phyloP scores from a whole-genome alignment of 768 basidiomycete species.

The Leccinellum albellum region DNA sequence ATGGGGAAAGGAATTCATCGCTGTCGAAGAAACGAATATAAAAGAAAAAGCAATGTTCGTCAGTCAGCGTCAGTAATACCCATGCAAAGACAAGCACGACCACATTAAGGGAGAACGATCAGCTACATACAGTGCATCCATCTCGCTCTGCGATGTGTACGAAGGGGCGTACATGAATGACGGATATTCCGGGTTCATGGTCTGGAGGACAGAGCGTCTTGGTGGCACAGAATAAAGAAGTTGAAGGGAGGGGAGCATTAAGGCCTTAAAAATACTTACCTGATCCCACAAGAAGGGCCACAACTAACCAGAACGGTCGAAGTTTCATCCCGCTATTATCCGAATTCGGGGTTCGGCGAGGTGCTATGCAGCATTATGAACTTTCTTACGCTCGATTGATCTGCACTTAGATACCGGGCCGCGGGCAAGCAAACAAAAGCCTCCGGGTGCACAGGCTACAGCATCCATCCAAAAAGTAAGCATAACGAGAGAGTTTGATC shows the following conservation, averaged over 20 bases:
- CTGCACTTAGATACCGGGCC: neutral
- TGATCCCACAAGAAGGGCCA: too few relatives aligned
- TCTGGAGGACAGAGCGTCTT: neutral
- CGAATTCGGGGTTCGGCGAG: conserved; percentile 9
- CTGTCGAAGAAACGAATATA: neutral
- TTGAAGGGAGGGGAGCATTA: neutral
- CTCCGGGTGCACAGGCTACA: neutral
- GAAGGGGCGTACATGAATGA: neutral
- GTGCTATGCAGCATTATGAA: neutral
- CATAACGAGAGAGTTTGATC: neutral
- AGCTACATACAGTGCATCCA: conserved; percentile 14
- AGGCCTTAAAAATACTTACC: conserved; percentile 4
- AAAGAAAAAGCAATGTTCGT: neutral
- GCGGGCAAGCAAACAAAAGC: neutral
- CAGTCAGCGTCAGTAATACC: neutral
- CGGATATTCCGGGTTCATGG: neutral
- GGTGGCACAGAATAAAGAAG: neutral
- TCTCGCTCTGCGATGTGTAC: neutral
- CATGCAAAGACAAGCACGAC: neutral
- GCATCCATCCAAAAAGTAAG: neutral
- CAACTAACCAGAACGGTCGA: neutral
- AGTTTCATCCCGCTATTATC: neutral
- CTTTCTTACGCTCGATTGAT: neutral
- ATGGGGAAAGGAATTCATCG: conserved; percentile 14
- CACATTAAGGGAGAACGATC: neutral